phyloP scores from a whole-genome alignment of 169 alveolate genomes.

The Plasmodium fragile region DNA sequence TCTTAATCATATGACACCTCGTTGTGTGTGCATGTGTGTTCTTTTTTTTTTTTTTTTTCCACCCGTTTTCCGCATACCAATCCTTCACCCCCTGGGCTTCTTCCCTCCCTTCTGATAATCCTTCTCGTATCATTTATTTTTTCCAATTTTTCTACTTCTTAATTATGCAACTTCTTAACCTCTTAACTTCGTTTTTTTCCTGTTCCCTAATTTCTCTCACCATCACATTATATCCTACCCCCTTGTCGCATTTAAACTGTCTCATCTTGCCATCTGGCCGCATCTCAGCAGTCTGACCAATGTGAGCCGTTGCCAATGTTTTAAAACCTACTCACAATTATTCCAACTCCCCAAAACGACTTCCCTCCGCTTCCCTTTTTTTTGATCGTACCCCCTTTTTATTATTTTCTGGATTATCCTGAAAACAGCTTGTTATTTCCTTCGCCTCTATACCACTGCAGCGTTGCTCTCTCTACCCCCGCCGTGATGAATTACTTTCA shows the following conservation, averaged over 20 bases:
- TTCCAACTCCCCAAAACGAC: not conserved
- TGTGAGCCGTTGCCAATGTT: not conserved
- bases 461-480: not conserved
- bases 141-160: conserved; percentile 1
- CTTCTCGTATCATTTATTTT: not conserved
- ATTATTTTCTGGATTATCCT: not conserved
- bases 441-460: not conserved
- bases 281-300: not conserved
- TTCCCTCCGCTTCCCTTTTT: not conserved
- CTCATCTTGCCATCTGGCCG: not conserved
- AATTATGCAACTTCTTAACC: conserved; percentile 1
- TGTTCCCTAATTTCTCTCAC: not conserved
- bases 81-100: not conserved
- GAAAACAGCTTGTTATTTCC: not conserved
- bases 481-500: not conserved
- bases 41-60: conserved; percentile 16
- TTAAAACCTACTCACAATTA: not conserved
- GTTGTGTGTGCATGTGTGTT: not conserved
- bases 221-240: not conserved
- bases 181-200: conserved; percentile 9
- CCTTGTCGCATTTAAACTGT: not conserved
- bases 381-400: not conserved
- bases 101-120: conserved; percentile 7
- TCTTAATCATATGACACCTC: not conserved
- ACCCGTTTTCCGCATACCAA: not conserved